Evolutionary conservation across 2,329 filamentous ascomycete genomes (phyloP), one percentile per base, ranked within the genome.

Genomic region (Leptographium galeiforme): DNA sequence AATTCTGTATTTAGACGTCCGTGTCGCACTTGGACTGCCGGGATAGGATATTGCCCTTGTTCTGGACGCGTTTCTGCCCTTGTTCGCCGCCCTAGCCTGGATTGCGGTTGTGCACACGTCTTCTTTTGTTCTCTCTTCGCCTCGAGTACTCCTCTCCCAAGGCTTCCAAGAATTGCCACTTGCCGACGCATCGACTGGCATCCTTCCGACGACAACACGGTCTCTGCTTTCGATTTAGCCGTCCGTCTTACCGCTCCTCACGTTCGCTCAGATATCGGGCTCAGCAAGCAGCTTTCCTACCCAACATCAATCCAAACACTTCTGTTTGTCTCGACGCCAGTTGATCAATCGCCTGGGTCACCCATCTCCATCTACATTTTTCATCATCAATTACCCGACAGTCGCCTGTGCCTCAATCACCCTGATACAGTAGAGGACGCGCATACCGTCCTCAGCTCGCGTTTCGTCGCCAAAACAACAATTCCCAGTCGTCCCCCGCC

Each of bases 91-190:
- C 56, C 51, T 44, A 10, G 25, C 16, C 43, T 25, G 30, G n/a
- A 57, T 48, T 57, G 52, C 52, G 39, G 53, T 55, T 56, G 55
- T 58, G 57, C 58, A 57, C 57, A 57, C 56, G 56, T 56, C 56
- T 50, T 57, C 53, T 50, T 56, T 52, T 40, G 16, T 14, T 40
- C 19, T 36, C 39, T 30, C 18, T 34, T 19, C 32, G 33, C 25
- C 49, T 16, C n/a, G 38, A 38, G 25, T 45, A 16, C 41, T 38
- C 47, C 47, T 49, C 34, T 41, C 25, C 18, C 46, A 19, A 18
- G 38, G 18, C 47, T 8, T 30, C 36, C 47, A 49, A 39, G 34
- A 39, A 49, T 18, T 40, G 34, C 36, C 16, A 19, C 19, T 10
- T 39, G 10, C 36, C 36, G 34, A 38, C 36, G 18, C 32, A 47